Evolutionary conservation across 257 asterid genomes (phyloP).

Genomic region (Parsonsia alboflavescens): DNA sequence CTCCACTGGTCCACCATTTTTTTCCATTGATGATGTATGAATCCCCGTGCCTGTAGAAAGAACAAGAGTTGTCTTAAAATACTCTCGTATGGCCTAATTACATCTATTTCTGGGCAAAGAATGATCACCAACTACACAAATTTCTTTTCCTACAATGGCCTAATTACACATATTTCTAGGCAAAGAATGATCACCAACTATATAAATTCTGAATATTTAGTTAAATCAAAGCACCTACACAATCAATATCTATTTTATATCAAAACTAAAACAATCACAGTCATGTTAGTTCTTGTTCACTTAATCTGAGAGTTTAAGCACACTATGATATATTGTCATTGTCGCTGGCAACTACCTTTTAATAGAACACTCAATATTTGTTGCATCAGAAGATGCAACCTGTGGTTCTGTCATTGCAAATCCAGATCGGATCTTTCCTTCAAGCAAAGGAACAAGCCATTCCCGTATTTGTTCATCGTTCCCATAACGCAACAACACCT

Average conservation of each 20-base stretch:
- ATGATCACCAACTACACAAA: background rate
- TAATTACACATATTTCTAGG: background rate
- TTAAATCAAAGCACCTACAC: background rate
- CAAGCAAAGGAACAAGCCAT: constrained; percentile 92
- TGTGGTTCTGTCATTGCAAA: constrained; percentile 99
- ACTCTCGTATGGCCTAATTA: background rate
- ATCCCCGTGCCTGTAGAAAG: constrained; percentile 51
- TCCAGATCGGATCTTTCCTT: constrained; percentile 86
- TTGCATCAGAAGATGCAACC: constrained; percentile 98
- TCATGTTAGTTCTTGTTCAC: background rate
- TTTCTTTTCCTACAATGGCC: background rate
- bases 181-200: background rate
- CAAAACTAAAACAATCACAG: background rate
- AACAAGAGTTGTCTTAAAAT: background rate
- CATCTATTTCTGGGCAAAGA: background rate
- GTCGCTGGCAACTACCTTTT: constrained; percentile 42
- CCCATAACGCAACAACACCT: constrained; percentile 94
- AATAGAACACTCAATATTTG: constrained; percentile 94
- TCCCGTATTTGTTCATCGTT: constrained; percentile 63
- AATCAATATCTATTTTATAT: background rate
- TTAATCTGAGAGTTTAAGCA: background rate
- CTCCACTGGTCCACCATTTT: constrained; percentile 99
- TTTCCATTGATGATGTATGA: constrained; percentile 79
- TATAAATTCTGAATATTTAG: background rate
- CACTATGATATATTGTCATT: too few species aligned